Base-by-base conservation (phyloP, 2,329 filamentous ascomycete genomes). In the Cercospora sp. region DNA sequence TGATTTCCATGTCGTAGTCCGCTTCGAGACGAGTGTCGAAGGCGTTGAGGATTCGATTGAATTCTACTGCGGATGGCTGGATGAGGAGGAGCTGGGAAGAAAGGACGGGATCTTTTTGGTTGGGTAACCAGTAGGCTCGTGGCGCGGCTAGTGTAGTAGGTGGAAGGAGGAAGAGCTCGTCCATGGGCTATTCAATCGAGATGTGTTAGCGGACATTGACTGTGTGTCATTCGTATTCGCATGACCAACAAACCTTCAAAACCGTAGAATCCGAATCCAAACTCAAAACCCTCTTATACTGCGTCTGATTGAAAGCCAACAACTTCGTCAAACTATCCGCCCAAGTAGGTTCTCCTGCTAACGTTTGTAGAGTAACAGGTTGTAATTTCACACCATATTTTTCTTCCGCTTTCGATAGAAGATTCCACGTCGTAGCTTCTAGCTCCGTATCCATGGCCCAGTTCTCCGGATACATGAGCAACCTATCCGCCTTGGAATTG, bases 111-210 rank as follows among this genome's bases (percentile, higher is more conserved):
- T 85, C 81, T 1, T 87, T 80, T 89, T 48, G 36, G 9, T n/a
- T 18, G 28, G 30, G 13, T 13, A 68, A 30, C 67, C 90, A 91
- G 76, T 92, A 91, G 12, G 89, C 90, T 33, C 87, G 85, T 28
- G 26, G 26, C 3, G 91, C 89, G 2, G 89, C 89, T 3, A 89
- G 83, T 0, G 85, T 81, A 0, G 85, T 83, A 1, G 80, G 75
- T 0, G 90, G 90, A 1, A 90, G 81, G 48, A 90, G 83, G 77
- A 92, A 92, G 0, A 92, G 82, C 64, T 91, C 89, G 71, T 92
- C 90, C 81, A 92, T 85, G 13, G 23, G 20, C 45, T 64, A 13
- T 31, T 16, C 13, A 9, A n/a, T 10, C 18, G 23, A 26, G 23
- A 26, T 26, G 23, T 26, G 23, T 26, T 26, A 26, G 23, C 23